Evolutionary conservation across 345 rosid species (phyloP).

Genomic region (Camelina hispida): DNA sequence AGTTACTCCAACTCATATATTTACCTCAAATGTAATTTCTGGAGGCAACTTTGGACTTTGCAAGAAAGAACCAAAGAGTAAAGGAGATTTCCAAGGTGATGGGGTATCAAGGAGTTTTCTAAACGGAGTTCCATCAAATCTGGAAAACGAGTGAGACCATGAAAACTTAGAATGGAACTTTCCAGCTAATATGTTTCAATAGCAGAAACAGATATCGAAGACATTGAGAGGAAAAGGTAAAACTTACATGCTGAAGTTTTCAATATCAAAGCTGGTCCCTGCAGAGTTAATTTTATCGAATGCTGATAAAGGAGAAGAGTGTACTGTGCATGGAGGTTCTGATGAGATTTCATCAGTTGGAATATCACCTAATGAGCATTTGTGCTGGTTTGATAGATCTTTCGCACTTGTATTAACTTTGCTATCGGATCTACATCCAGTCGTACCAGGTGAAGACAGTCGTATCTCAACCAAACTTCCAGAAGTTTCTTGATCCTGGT

Average conservation of each 20-base stretch:
- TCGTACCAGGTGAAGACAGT: slow-evolving; percentile 40
- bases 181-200: slow-evolving; percentile 8
- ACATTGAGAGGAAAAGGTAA: slow-evolving; percentile 19
- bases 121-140: slow-evolving; percentile 87
- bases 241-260: slow-evolving; percentile 65
- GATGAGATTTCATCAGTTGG: slow-evolving; percentile 37
- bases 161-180: slow-evolving; percentile 14
- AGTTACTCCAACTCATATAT: slow-evolving; percentile 15
- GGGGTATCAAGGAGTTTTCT: slow-evolving; percentile 83
- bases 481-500: slow-evolving; percentile 58
- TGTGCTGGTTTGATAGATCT: slow-evolving; percentile 55
- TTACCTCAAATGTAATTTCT: slow-evolving; percentile 90
- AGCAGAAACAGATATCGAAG: slow-evolving; percentile 26
- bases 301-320: slow-evolving; percentile 38
- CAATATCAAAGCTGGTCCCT: slow-evolving; percentile 48
- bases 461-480: slow-evolving; percentile 52
- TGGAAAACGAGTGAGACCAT: slow-evolving; percentile 42
- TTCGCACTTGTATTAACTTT: slow-evolving; percentile 34
- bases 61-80: slow-evolving; percentile 77
- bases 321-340: slow-evolving; percentile 54
- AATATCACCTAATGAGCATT: slow-evolving; percentile 46
- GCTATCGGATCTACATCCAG: slow-evolving; percentile 62
- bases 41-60: slow-evolving; percentile 81
- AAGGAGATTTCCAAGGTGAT: slow-evolving; percentile 96
- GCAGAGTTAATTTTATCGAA: slow-evolving; percentile 43